Conservation (phyloP, 352 stramenopile genomes). For the Phytophthora parvispora region DNA sequence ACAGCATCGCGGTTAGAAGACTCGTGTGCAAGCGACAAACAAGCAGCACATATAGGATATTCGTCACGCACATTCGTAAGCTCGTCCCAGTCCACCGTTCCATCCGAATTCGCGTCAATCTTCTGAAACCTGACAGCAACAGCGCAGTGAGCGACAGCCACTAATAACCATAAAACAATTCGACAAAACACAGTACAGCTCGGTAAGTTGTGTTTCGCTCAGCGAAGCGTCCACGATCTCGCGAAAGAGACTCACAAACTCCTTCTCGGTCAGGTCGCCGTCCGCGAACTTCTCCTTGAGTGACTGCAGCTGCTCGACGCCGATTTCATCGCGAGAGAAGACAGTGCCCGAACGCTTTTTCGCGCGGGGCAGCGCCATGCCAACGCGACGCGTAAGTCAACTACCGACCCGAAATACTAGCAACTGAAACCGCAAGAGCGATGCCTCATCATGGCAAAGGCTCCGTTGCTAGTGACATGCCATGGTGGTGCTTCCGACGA, state of each 20-base stretch:
- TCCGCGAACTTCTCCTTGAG: conserved; percentile 89
- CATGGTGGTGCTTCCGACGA: neutral
- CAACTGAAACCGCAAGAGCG: conserved; percentile 25
- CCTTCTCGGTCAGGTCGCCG: conserved; percentile 86
- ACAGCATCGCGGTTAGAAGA: neutral
- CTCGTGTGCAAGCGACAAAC: neutral
- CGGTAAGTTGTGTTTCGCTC: conserved; percentile 81
- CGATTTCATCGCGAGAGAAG: conserved; percentile 86
- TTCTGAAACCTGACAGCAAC: conserved; percentile 75
- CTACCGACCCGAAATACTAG: conserved; percentile 16
- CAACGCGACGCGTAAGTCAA: neutral
- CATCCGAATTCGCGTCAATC: conserved; percentile 90
- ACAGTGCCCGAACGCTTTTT: conserved; percentile 67
- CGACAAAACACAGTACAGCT: conserved; percentile 53
- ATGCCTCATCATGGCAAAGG: neutral
- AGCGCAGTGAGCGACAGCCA: neutral
- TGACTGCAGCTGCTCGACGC: conserved; percentile 84
- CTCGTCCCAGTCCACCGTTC: conserved; percentile 92
- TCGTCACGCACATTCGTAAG: conserved; percentile 79
- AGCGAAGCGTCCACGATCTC: conserved; percentile 85
- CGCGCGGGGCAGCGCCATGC: conserved; percentile 31
- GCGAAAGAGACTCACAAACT: conserved; percentile 87
- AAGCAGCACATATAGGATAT: too few species aligned
- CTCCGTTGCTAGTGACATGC: too few species aligned
- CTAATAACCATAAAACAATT: too few species aligned